Percentiles rank a stretch among this genome's conserved stretches.
phyloP scores from a whole-genome alignment of 2,329 filamentous ascomycete genomes.

The Claviceps cyperi region DNA sequence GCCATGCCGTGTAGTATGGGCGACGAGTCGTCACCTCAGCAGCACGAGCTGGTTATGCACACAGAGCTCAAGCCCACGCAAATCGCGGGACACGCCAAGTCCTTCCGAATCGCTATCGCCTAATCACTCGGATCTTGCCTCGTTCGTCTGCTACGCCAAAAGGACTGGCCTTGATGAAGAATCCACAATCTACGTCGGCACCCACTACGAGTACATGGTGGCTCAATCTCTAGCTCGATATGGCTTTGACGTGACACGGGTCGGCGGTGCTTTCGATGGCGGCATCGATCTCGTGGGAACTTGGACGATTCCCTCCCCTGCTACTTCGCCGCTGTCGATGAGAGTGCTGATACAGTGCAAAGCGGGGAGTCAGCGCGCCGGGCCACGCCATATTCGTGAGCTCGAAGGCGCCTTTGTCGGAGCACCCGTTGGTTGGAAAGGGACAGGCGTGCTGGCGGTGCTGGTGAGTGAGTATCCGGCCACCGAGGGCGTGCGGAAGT shows the following conservation, averaged over 20 bases:
- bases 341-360: constrained; percentile 56
- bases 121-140: constrained; percentile 47
- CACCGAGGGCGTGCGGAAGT: constrained; percentile 65
- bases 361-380: constrained; percentile 32
- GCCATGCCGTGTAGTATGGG: not conserved
- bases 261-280: constrained; percentile 51
- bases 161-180: constrained; percentile 37
- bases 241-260: constrained; percentile 49
- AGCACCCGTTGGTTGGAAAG: constrained; percentile 60
- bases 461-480: constrained; percentile 55
- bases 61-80: not conserved
- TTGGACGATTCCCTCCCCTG: constrained; percentile 40
- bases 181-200: constrained; percentile 54
- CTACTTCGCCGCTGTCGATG: constrained; percentile 18
- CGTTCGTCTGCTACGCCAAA: constrained; percentile 51
- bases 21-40: not conserved
- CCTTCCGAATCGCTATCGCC: constrained; percentile 32
- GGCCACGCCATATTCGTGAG: constrained; percentile 54
- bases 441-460: constrained; percentile 50
- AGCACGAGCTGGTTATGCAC: not conserved
- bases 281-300: constrained; percentile 63
- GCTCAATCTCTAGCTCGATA: constrained; percentile 39
- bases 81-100: constrained; percentile 5
- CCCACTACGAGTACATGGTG: constrained; percentile 62
- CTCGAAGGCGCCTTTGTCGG: constrained; percentile 64